Conservation (phyloP, 116 monocot genomes). For the Iris pallida region DNA sequence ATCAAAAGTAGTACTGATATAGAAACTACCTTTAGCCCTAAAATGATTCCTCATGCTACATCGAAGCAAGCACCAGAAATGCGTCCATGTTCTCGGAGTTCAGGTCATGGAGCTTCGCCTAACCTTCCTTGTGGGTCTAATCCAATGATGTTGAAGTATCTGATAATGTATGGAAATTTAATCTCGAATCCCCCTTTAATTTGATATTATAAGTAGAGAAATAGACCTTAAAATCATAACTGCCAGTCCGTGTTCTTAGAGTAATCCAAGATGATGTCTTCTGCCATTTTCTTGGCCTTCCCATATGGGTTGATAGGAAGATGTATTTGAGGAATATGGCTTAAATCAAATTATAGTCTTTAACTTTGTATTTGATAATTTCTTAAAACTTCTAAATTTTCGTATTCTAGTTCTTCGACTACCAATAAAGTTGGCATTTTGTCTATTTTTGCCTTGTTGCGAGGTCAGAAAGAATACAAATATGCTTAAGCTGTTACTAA, state of each 20-base stretch:
- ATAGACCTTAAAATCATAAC: slow-evolving; percentile 55
- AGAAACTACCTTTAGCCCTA: slow-evolving; percentile 93
- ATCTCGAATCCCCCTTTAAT: not conserved
- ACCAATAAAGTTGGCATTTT: too few species aligned
- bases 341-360: too few species aligned
- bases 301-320: slow-evolving; percentile 56
- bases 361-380: too few species aligned
- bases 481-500: too few species aligned
- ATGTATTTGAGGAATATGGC: slow-evolving; percentile 14
- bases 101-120: slow-evolving; percentile 89
- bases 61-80: slow-evolving; percentile 99
- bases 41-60: slow-evolving; percentile 72
- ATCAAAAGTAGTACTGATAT: too few species aligned
- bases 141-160: slow-evolving; percentile 99
- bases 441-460: too few species aligned
- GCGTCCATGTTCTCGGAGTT: slow-evolving; percentile 90
- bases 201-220: not conserved
- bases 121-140: slow-evolving; percentile 87
- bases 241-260: slow-evolving; percentile 50
- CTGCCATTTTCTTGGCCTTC: slow-evolving; percentile 65
- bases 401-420: too few species aligned
- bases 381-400: too few species aligned
- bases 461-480: too few species aligned
- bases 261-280: slow-evolving; percentile 61
- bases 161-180: slow-evolving; percentile 18